Conservation (phyloP, 2,329 filamentous ascomycete species). For the Colletotrichum chlorophyti region DNA sequence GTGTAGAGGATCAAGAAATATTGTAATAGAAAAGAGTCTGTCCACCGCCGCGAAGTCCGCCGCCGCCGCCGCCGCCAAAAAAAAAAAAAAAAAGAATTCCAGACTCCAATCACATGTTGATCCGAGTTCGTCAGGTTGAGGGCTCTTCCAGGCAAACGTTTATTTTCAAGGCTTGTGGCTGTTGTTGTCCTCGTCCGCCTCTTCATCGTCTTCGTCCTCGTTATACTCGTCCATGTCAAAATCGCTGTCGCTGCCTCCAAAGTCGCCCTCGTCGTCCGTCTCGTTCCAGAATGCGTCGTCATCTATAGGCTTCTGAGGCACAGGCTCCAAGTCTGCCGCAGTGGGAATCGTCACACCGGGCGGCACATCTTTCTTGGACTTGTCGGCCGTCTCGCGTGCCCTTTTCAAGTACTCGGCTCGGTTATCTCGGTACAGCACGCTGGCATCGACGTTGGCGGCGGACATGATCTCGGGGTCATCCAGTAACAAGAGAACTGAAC, state of each 20-base stretch:
- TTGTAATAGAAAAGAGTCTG: neutral
- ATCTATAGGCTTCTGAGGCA: conserved; percentile 65
- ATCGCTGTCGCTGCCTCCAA: conserved; percentile 76
- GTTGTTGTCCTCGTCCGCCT: conserved; percentile 52
- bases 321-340: conserved; percentile 65
- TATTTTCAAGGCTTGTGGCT: conserved; percentile 13
- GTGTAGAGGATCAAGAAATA: conserved; percentile 7
- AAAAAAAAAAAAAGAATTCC: too few relatives aligned
- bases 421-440: conserved; percentile 82
- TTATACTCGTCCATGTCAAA: conserved; percentile 67
- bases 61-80: too few relatives aligned
- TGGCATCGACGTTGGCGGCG: conserved; percentile 92
- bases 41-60: neutral
- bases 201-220: conserved; percentile 64
- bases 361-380: conserved; percentile 81
- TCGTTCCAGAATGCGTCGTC: conserved; percentile 87
- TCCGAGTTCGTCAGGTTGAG: neutral
- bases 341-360: conserved; percentile 83
- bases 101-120: neutral
- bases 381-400: conserved; percentile 74
- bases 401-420: conserved; percentile 72
- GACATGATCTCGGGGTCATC: conserved; percentile 94
- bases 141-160: neutral
- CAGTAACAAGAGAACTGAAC: conserved; percentile 88
- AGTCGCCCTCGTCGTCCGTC: conserved; percentile 78